Conservation (phyloP, 228 moss, liverwort and hornwort species). For the Sphagnum magellanicum region DNA sequence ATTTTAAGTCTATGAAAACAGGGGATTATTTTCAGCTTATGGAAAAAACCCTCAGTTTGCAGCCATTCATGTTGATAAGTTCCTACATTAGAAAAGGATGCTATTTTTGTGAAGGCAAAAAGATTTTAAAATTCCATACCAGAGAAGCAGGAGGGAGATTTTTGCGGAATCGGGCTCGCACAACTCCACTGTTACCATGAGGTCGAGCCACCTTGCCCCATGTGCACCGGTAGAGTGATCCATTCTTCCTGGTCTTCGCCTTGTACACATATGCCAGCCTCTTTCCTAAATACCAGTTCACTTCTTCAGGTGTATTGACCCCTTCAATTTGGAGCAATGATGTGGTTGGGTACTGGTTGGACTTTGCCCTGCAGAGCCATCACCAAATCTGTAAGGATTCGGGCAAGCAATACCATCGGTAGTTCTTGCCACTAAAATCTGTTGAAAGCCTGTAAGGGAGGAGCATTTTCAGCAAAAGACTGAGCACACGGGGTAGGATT, state of each 20-base stretch:
- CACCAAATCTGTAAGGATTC: neutral
- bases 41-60: neutral
- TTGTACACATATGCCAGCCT: constrained; percentile 82
- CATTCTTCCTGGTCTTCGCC: constrained; percentile 82
- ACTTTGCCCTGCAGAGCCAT: constrained; percentile 34
- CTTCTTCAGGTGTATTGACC: constrained; percentile 41
- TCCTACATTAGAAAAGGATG: neutral
- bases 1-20: neutral
- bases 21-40: too few relatives aligned
- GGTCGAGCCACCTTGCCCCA: constrained; percentile 82
- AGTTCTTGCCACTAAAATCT: neutral
- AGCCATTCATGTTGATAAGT: neutral
- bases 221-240: constrained; percentile 64
- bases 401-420: neutral
- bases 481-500: neutral
- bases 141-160: constrained; percentile 75
- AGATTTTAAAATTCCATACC: constrained; percentile 20
- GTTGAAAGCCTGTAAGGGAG: neutral
- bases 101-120: neutral
- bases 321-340: constrained; percentile 52
- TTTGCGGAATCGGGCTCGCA: constrained; percentile 74
- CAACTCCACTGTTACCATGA: constrained; percentile 81
- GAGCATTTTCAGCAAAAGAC: neutral
- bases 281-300: constrained; percentile 68
- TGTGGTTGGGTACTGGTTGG: constrained; percentile 49